These are phyloP conservation scores for Rhizopogon roseolus DNA, from an alignment of 768 basidiomycete genomes.

Conservation along the genomic window DNA sequence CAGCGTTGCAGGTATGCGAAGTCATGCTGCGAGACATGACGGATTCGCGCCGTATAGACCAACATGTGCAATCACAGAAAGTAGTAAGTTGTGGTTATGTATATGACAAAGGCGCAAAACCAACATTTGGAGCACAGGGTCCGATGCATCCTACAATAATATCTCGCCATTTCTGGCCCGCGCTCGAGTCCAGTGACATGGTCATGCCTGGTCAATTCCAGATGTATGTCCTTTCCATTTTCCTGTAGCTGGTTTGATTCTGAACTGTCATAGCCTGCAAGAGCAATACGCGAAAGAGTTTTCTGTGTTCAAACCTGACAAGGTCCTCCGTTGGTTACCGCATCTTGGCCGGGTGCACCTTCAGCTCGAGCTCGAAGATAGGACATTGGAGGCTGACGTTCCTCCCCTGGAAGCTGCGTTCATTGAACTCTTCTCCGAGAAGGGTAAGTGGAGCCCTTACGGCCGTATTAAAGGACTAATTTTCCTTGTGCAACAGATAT, in stretches of 20 bases:
- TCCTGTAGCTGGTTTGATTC: constrained; percentile 2
- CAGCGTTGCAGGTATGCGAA: constrained; percentile 90
- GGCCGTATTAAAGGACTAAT: background rate
- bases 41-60: constrained; percentile 86
- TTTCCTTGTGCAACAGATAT: constrained; percentile 36
- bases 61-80: constrained; percentile 76
- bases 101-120: background rate
- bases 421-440: constrained; percentile 78
- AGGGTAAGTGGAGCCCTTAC: constrained; percentile 36
- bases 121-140: constrained; percentile 36
- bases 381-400: constrained; percentile 68
- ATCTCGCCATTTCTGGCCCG: constrained; percentile 94
- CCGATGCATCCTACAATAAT: constrained; percentile 86
- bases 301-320: constrained; percentile 85
- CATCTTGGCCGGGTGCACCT: constrained; percentile 83
- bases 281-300: constrained; percentile 75
- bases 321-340: constrained; percentile 83
- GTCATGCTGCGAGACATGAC: constrained; percentile 98
- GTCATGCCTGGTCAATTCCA: constrained; percentile 84
- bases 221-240: constrained; percentile 42
- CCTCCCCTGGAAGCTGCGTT: constrained; percentile 89
- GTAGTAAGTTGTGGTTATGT: constrained; percentile 37
- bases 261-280: constrained; percentile 49
- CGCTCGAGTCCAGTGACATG: constrained; percentile 67
- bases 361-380: constrained; percentile 79